Percentiles rank a stretch among this genome's conserved stretches.
Evolutionary conservation across 192 early-diverging fungal genomes (phyloP).

Genomic region (Jimgerdemannia lactiflua): DNA sequence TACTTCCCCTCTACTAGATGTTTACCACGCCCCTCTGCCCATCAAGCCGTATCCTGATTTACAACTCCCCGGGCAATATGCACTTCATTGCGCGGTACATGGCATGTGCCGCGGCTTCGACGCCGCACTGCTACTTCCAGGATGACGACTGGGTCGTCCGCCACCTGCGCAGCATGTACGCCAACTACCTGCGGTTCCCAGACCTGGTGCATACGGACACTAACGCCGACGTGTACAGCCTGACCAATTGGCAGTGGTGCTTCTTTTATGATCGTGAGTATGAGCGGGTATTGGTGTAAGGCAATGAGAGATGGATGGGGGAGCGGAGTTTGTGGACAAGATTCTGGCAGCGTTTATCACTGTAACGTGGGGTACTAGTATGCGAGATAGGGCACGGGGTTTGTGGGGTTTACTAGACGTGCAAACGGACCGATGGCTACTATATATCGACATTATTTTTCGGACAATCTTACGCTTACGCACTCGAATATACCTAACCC

Average conservation of each 20-base stretch:
- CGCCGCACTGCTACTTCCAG: conserved; percentile 58
- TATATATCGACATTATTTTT: no score
- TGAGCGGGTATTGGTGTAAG: background rate
- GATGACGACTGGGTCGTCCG: conserved; percentile 48
- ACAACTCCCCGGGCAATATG: conserved; percentile 45
- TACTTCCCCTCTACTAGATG: conserved; percentile 24
- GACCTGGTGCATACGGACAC: conserved; percentile 51
- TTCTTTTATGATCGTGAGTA: conserved; percentile 52
- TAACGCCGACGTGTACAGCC: conserved; percentile 38
- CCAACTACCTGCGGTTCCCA: conserved; percentile 53
- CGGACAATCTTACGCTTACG: no score
- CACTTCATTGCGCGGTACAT: conserved; percentile 52
- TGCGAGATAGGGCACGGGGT: no score
- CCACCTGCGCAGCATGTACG: conserved; percentile 48
- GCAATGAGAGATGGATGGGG: background rate
- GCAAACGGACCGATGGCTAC: no score
- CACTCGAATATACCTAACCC: background rate
- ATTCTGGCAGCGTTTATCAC: no score
- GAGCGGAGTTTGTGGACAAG: no score
- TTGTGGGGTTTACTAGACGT: no score
- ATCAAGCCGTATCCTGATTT: conserved; percentile 35
- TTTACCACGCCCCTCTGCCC: conserved; percentile 29
- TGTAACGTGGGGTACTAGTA: no score
- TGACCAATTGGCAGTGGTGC: conserved; percentile 54
- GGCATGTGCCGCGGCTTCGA: conserved; percentile 50